phyloP scores from a whole-genome alignment of 345 rosid genomes.

The Camelina sativa region DNA sequence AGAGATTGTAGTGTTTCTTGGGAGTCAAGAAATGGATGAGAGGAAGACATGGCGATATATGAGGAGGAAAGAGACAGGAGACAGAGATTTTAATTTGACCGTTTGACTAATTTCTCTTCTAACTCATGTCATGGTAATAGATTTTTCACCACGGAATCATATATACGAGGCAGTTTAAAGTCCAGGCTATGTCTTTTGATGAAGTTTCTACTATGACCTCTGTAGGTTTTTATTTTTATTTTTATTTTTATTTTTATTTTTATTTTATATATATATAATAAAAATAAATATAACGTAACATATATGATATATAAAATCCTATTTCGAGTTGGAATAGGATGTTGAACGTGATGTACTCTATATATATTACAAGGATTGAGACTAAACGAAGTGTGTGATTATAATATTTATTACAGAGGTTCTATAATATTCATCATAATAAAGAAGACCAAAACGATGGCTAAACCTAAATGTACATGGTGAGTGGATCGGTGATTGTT shows the following conservation, averaged over 20 bases:
- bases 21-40: slow-evolving; percentile 68
- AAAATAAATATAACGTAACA: too few relatives aligned
- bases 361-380: background rate
- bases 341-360: background rate
- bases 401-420: background rate
- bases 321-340: background rate
- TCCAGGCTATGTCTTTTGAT: background rate
- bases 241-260: background rate
- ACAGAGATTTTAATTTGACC: slow-evolving; percentile 26
- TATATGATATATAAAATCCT: background rate
- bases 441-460: background rate
- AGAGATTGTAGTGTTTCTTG: slow-evolving; percentile 35
- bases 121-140: slow-evolving; percentile 15
- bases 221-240: background rate
- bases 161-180: background rate
- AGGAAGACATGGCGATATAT: slow-evolving; percentile 56
- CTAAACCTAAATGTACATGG: too few relatives aligned
- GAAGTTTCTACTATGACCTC: background rate
- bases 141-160: slow-evolving; percentile 15
- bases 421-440: too few relatives aligned
- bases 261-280: too few relatives aligned
- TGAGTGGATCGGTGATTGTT: background rate
- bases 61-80: slow-evolving; percentile 34
- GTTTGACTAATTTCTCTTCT: slow-evolving; percentile 25
- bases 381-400: background rate